Evolutionary conservation across 106 monocot genomes (phyloP).

Genomic region (Allium cepa): DNA sequence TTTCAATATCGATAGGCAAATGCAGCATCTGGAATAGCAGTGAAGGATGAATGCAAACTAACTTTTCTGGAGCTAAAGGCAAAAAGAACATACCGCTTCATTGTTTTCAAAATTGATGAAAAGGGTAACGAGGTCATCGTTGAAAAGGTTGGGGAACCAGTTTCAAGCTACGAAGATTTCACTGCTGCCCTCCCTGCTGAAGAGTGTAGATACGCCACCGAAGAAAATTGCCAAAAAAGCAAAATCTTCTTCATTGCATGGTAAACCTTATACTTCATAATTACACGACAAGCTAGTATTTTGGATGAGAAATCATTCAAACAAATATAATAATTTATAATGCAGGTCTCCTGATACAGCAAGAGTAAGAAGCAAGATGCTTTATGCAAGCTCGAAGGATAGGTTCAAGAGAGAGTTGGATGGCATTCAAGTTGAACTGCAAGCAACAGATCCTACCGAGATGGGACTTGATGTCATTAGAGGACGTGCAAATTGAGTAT

Average conservation of each 20-base stretch:
- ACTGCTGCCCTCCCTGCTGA: slow-evolving; percentile 16
- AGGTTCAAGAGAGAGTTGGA: slow-evolving; percentile 6
- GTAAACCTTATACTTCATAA: slow-evolving; percentile 3
- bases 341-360: background rate
- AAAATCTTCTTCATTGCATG: slow-evolving; percentile 35
- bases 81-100: slow-evolving; percentile 24
- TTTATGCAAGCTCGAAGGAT: slow-evolving; percentile 2
- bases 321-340: background rate
- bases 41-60: slow-evolving; percentile 32
- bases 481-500: slow-evolving; percentile 6
- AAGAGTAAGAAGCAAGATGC: slow-evolving; percentile 3
- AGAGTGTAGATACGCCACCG: slow-evolving; percentile 23
- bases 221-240: slow-evolving; percentile 36
- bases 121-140: slow-evolving; percentile 23
- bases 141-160: slow-evolving; percentile 23
- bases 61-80: slow-evolving; percentile 28
- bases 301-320: background rate
- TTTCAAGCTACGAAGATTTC: slow-evolving; percentile 24
- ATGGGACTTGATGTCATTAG: slow-evolving; percentile 1
- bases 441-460: slow-evolving; percentile 3
- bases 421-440: slow-evolving; percentile 4
- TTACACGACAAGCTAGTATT: background rate
- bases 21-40: slow-evolving; percentile 21
- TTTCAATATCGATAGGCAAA: slow-evolving; percentile 11
- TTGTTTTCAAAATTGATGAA: slow-evolving; percentile 29